Evolutionary conservation across 2,329 filamentous ascomycete genomes (phyloP), one percentile per base, ranked within the genome.

Genomic region (Monascus ruber): DNA sequence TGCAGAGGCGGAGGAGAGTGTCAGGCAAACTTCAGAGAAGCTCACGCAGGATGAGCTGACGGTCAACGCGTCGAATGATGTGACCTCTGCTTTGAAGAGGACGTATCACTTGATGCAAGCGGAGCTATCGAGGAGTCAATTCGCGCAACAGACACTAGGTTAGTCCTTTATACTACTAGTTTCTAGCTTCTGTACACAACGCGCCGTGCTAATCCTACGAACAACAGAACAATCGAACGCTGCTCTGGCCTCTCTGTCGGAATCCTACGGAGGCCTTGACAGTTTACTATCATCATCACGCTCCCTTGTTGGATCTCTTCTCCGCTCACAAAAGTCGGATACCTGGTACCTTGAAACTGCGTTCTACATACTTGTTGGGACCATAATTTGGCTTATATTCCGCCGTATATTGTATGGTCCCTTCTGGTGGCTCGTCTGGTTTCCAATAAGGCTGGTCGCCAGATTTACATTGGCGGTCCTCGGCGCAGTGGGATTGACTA

Each of bases 291-390:
- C 76, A 2, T 83, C 76, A 41, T 88, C 84, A 34, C 75, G 77
- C 47, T 80, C 79, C 40, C 69, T 98, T 11, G 75, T 95, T 5
- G 77, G 78, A 5, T 85, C 85, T 11, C 69, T 98, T 34, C 67
- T 96, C 35, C 77, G 78, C 44, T 91, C 85, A 47, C 86, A 93
- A 58, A 98, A 98, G 71, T 91, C 83, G 48, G 91, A 98, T 58
- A 95, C 88, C 2, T 98, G 91, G 91, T 98, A 98, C 59, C 74
- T 98, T 28, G 83, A 91, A 63, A 93, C 85, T 31, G 79, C 88
- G 2, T 79, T 96, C 48, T 93, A 88, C 58, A 72, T 95, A 50
- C 73, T 96, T 10, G 55, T 83, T 24, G 75, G 67, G 5, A 95
- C 87, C 1, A 78, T 88, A 33, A 71, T 69, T 26, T 98, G 91